Evolutionary conservation across 495 filamentous ascomycete species (phyloP), one percentile per base, ranked within the genome.

Genomic region (Glutinoglossum americanum): DNA sequence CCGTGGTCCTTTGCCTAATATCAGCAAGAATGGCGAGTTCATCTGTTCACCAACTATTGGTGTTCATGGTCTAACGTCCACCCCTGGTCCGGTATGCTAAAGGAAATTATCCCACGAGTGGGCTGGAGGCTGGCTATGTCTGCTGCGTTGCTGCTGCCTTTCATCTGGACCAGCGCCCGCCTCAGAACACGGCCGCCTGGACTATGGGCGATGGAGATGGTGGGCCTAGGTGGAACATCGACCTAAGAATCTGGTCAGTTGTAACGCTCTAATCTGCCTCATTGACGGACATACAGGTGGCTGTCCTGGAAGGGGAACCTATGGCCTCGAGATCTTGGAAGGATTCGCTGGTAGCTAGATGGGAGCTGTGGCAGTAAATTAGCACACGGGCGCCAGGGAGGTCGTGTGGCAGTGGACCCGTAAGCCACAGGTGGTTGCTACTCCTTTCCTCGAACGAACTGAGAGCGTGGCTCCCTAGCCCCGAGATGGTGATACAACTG

Each of bases 331-430:
- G n/a, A n/a, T n/a, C 48, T 55, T 13, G 59, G 35, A 35, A 48
- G 51, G 51, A 58, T 17, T 23, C 25, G 49, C 30, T 32, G 17
- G 6, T 15, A 49, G 54, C 56, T n/a, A 58, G 26, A 51, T 63
- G 70, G 9, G 71, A 68, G 51, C 73, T 70, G 58, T 74, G 73
- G 0, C 71, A 70, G 54, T 71, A 74, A 3, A 72, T 62, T 56
- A 71, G 69, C 37, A 74, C 60, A 13, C 71, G 66, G 1, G 71
- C 64, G 28, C 68, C 63, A 1, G 67, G 66, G 17, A 73, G 65
- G 32, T 74, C 70, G 21, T 68, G 59, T 0, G 68, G 63, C 1
- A 74, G 66, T 33, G 65, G 66, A 19, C 73, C 71, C 26, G 49
- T 62, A 5, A 69, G 71, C 71, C 72, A 73, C 37, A 39, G 5